Evolutionary conservation across 192 early-diverging fungal species (phyloP).

Genomic region (Bifiguratus adelaidae): DNA sequence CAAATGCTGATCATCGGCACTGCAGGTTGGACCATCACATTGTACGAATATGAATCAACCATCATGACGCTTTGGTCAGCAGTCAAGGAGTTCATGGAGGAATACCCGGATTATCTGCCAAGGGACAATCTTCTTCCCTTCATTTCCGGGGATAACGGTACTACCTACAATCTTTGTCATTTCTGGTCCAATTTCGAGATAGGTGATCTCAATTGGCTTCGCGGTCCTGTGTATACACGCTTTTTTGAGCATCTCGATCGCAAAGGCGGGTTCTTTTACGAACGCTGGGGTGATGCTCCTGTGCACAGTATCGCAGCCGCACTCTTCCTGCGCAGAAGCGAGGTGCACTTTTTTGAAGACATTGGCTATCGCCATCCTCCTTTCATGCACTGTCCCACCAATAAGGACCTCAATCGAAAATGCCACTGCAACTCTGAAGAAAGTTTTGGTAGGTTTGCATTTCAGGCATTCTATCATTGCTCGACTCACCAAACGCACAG

Average conservation of each 20-base stretch:
- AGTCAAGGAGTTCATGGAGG: constrained; percentile 35
- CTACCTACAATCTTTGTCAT: constrained; percentile 69
- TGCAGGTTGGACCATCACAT: constrained; percentile 58
- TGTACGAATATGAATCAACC: constrained; percentile 59
- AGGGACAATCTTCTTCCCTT: constrained; percentile 30
- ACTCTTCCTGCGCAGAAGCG: constrained; percentile 39
- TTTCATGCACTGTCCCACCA: constrained; percentile 44
- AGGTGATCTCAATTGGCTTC: constrained; percentile 15
- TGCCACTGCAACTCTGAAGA: constrained; percentile 36
- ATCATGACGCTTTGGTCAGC: constrained; percentile 66
- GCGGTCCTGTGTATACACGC: constrained; percentile 56
- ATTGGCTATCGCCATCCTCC: constrained; percentile 61
- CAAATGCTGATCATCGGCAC: background rate
- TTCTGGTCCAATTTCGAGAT: constrained; percentile 92
- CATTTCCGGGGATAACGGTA: constrained; percentile 38
- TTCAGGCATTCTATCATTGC: background rate
- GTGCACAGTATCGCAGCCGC: constrained; percentile 59
- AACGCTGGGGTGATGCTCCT: constrained; percentile 72
- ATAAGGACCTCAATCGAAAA: constrained; percentile 26
- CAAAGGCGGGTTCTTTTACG: constrained; percentile 79
- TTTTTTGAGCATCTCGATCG: constrained; percentile 66
- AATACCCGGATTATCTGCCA: constrained; percentile 28
- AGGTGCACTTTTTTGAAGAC: constrained; percentile 68
- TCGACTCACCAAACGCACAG: background rate
- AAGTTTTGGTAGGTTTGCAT: constrained; percentile 30